Evolutionary conservation across 768 basidiomycete species (phyloP).

Genomic region (Pleurotus cornucopiae): DNA sequence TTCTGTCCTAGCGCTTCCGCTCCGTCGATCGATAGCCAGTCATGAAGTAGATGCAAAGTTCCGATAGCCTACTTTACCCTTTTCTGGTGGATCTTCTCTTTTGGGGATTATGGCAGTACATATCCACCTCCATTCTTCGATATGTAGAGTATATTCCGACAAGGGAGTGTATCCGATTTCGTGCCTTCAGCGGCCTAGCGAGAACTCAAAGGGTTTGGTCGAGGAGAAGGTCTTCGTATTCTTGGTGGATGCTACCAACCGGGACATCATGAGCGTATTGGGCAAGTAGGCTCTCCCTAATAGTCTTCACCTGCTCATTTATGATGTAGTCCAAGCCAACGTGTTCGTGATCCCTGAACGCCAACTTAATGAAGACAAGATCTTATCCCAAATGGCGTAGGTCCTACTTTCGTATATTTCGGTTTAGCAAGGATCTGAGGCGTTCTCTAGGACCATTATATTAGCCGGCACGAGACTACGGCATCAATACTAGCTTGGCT

Average conservation of each 20-base stretch:
- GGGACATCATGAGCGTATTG: constrained; percentile 31
- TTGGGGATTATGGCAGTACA: constrained; percentile 3
- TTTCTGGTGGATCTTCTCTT: constrained; percentile 14
- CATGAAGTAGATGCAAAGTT: constrained; percentile 13
- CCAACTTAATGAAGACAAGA: constrained; percentile 18
- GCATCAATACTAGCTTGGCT: constrained; percentile 37
- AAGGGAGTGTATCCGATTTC: neutral
- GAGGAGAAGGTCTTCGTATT: neutral
- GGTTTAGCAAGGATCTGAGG: too few relatives aligned
- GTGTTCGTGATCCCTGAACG: constrained; percentile 8
- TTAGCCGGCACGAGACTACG: constrained; percentile 35
- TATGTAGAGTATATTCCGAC: constrained; percentile 2
- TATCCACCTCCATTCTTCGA: neutral
- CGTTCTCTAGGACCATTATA: constrained; percentile 6
- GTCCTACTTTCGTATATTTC: neutral
- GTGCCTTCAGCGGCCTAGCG: neutral
- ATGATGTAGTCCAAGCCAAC: constrained; percentile 14
- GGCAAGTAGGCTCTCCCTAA: constrained; percentile 15
- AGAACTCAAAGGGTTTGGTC: constrained; percentile 2
- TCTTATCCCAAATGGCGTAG: constrained; percentile 21
- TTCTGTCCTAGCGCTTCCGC: constrained; percentile 13
- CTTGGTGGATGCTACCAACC: constrained; percentile 5
- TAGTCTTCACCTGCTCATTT: neutral
- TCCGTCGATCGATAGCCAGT: constrained; percentile 16
- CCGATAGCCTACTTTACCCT: constrained; percentile 1